Conservation (phyloP, 768 basidiomycete species). For the Antrodiella citrinella region DNA sequence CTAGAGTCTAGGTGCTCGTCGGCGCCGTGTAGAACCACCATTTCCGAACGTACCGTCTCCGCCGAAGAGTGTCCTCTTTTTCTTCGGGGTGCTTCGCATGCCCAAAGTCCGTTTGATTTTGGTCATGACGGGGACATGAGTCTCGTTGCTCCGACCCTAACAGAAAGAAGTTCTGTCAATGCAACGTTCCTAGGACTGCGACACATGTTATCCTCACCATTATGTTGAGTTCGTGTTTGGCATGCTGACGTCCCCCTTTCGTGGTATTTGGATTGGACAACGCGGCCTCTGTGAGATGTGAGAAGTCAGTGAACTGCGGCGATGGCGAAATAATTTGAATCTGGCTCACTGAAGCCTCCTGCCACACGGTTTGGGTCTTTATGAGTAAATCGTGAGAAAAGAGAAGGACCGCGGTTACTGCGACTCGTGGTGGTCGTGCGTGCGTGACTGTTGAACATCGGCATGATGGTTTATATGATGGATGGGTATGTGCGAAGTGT, state of each 20-base stretch:
- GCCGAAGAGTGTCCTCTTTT: too few species aligned
- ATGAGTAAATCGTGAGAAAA: constrained; percentile 8
- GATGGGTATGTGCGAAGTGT: background rate
- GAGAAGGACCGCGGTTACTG: constrained; percentile 7
- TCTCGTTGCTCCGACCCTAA: constrained; percentile 33
- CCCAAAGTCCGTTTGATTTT: constrained; percentile 45
- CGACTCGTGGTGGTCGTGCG: constrained; percentile 8
- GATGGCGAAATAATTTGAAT: background rate
- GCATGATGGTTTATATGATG: background rate
- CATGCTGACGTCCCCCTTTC: constrained; percentile 33
- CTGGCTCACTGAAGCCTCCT: constrained; percentile 37
- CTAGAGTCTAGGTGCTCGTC: too few species aligned
- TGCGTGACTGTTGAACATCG: background rate
- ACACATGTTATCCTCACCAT: constrained; percentile 30
- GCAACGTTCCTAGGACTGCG: background rate
- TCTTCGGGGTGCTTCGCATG: constrained; percentile 34
- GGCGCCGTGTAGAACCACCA: too few species aligned
- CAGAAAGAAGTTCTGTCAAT: background rate
- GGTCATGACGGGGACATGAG: constrained; percentile 44
- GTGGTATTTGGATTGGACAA: constrained; percentile 46
- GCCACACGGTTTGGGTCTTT: constrained; percentile 37
- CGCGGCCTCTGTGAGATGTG: constrained; percentile 31
- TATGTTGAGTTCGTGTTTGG: constrained; percentile 34
- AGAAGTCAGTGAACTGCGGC: background rate
- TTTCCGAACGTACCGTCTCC: too few species aligned